Evolutionary conservation across 148 eudicot genomes (phyloP).

Genomic region (Arctostaphylos glauca): DNA sequence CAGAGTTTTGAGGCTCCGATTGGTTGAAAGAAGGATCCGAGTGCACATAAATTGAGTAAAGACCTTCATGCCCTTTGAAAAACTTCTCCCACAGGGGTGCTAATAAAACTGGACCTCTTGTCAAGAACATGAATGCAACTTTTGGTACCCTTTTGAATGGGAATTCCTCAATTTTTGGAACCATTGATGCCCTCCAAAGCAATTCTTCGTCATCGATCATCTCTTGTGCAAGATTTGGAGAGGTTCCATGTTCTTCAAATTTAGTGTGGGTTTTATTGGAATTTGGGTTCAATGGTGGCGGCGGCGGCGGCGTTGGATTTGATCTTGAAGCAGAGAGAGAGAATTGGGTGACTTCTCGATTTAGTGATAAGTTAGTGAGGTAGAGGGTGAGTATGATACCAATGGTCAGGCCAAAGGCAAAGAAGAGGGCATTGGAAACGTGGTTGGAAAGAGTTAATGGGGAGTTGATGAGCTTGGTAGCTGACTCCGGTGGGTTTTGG

Average conservation of each 20-base stretch:
- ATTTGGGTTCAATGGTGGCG: neutral
- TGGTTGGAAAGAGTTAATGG: neutral
- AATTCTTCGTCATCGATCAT: constrained; percentile 48
- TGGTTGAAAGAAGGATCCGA: no score
- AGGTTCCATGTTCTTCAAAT: neutral
- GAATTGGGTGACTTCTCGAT: constrained; percentile 27
- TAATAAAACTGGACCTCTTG: no score
- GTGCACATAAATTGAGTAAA: no score
- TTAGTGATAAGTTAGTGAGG: constrained; percentile 23
- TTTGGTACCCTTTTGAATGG: no score
- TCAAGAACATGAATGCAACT: no score
- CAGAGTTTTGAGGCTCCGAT: no score
- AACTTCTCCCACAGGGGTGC: no score
- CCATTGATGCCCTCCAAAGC: constrained; percentile 67
- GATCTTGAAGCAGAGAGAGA: constrained; percentile 18
- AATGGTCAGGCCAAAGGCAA: constrained; percentile 5
- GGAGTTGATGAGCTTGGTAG: neutral
- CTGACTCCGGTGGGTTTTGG: neutral
- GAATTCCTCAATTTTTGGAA: constrained; percentile 35
- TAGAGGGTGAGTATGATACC: constrained; percentile 23
- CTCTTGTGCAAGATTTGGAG: constrained; percentile 21
- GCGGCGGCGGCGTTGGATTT: neutral
- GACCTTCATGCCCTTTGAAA: no score
- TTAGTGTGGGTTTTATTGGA: neutral
- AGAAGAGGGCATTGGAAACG: neutral